Base-by-base conservation (phyloP, 2,329 filamentous ascomycete genomes). In the Escovopsis sp. region DNA sequence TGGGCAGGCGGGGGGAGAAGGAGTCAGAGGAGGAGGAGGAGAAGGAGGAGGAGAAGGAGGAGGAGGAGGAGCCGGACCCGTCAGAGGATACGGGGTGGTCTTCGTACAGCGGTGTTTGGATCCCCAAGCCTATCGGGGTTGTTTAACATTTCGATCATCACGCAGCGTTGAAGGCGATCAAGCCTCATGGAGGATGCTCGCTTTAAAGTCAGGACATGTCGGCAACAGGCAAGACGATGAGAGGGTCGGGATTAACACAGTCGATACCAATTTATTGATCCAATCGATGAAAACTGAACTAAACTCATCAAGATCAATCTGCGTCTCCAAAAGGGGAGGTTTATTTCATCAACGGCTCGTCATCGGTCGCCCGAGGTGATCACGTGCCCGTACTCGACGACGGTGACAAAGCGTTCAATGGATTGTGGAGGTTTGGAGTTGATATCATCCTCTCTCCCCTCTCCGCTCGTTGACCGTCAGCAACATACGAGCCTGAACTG, bases 41-140 rank as follows among this genome's bases (percentile, higher is more conserved):
- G 7, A 15, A n/a, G 15, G 28, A 34, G 4, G 28, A 7, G 3
- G 28, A 7, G 3, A 10, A 12, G 7, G 26, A 30, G 23, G 12
- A 39, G 10, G 23, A n/a, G n/a, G n/a, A n/a, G n/a, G n/a, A 54
- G 36, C 44, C 49, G 26, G 49, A 50, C 36, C 23, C 23, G 23
- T 3, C 23, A 23, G 23, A 23, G 23, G 23, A 23, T 23, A 48
- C 49, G 39, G 60, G 57, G 12, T 78, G 75, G 74, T 60, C 61
- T 19, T 59, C 61, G 44, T 72, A 69, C 48, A 58, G 69, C 39
- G 72, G 70, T 7, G 54, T 60, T 3, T 79, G 75, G 75, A 68
- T 66, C 45, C 65, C 73, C 9, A 74, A 70, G 50, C 74, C 75
- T 0, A 77, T 78, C 49, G 75, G 75, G 5, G 60, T 71, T 41